Base-by-base conservation (phyloP, 176 grass and related monocot species). In the Poa pratensis region DNA sequence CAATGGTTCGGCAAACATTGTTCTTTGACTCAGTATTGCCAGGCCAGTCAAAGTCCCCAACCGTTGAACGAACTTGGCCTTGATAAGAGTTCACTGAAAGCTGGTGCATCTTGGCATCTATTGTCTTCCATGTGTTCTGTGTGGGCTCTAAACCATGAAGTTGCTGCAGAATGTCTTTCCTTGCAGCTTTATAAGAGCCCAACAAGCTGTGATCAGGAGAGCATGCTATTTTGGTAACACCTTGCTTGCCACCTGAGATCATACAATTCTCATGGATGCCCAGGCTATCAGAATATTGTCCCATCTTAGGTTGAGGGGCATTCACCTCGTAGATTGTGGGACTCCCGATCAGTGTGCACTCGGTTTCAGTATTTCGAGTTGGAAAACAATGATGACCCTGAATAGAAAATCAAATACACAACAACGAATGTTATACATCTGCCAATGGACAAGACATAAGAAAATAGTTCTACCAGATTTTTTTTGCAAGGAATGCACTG, bases 361-460 rank as follows among this genome's bases (percentile, higher is more conserved):
- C 75, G 17, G 32, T 89, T 80, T 87, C 76, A 98, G 80, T 65
- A 98, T 17, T 8, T 90, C 71, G 51, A 98, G 75, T 53, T 87
- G 81, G 39, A 89, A 83, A 55, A 98, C 30, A 32, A 95, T 89
- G 69, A 90, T 85, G 58, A 95, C 92, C 91, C 91, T 98, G 83
- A 20, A 89, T 58, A 40, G 1, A 11, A 17, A 42, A n/a, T 42
- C 9, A 6, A 12, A 40, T 69, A 68, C 63, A 87, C 34, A 67
- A 65, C 14, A 75, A 18, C 12, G 92, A 58, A 37, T n/a, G 11
- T 68, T 19, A 37, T 1, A 28, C 24, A 73, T 32, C 68, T 32
- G 51, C 84, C 60, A 75, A 74, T 50, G 3, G 7, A 23, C 61
- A 85, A 60, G 9, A 63, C 5, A 13, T 17, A 62, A 0, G 78